These are phyloP conservation scores for Trichoderma koningii DNA, from an alignment of 2,329 filamentous ascomycete genomes.

Conservation along the genomic window DNA sequence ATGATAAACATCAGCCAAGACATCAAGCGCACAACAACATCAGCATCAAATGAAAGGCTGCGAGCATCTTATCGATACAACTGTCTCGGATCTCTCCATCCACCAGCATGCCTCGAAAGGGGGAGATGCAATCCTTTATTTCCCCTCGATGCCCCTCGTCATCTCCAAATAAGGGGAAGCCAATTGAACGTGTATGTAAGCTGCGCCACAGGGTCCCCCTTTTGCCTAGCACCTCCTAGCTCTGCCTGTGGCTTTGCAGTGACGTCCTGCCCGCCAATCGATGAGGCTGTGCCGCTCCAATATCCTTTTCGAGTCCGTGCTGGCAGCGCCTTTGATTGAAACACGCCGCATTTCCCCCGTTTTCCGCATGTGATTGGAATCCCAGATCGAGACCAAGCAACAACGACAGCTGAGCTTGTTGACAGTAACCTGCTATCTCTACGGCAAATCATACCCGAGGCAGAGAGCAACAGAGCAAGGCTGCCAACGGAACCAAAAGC, in stretches of 20 bases:
- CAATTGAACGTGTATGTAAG: background rate
- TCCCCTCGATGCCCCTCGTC: too few species aligned
- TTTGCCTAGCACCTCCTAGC: constrained; percentile 1
- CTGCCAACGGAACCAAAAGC: background rate
- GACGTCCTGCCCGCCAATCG: constrained; percentile 16
- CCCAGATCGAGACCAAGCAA: background rate
- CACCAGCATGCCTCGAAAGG: too few species aligned
- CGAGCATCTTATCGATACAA: too few species aligned
- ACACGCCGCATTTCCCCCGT: constrained; percentile 9
- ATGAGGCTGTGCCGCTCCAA: constrained; percentile 25
- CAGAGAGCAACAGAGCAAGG: background rate
- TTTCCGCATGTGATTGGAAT: constrained; percentile 25
- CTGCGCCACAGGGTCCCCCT: constrained; percentile 21
- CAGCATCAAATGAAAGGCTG: too few species aligned
- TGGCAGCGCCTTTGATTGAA: constrained; percentile 15
- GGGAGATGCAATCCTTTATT: too few species aligned
- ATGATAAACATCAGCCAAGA: too few species aligned
- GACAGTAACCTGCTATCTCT: background rate
- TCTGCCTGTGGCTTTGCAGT: constrained; percentile 21
- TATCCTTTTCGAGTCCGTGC: constrained; percentile 24
- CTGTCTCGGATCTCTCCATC: too few species aligned
- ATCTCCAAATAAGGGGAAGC: background rate
- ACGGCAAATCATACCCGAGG: background rate
- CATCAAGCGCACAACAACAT: too few species aligned
- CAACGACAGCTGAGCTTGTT: background rate